These are phyloP conservation scores for Conticribra guillardii DNA, from an alignment of 108 stramenopile genomes.

Conservation along the genomic window DNA sequence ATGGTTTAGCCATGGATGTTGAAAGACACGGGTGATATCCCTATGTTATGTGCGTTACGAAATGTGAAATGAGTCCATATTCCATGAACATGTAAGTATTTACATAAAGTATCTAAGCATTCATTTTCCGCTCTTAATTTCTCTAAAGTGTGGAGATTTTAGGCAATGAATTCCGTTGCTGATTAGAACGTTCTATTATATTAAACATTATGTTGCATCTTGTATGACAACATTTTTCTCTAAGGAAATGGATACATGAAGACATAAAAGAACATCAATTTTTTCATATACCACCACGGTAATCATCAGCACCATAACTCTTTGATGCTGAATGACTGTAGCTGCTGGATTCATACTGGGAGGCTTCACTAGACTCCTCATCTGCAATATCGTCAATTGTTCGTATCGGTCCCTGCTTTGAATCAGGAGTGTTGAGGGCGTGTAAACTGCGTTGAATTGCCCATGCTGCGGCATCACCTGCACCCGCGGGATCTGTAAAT, in stretches of 20 bases:
- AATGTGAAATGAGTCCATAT: no score
- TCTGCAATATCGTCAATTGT: constrained; percentile 51
- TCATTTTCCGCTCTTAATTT: no score
- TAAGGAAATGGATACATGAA: constrained; percentile 8
- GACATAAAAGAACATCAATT: not conserved
- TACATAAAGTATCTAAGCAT: no score
- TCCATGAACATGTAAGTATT: no score
- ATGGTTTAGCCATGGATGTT: not conserved
- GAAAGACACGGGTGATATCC: not conserved
- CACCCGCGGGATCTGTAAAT: constrained; percentile 49
- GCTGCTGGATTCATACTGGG: constrained; percentile 48
- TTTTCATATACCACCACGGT: constrained; percentile 29
- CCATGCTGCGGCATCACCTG: constrained; percentile 88
- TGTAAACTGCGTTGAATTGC: constrained; percentile 79
- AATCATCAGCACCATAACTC: constrained; percentile 22
- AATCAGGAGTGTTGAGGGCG: constrained; percentile 43
- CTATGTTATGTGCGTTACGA: not conserved
- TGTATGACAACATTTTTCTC: no score
- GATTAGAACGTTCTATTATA: no score
- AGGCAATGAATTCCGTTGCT: no score
- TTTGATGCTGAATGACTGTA: constrained; percentile 36
- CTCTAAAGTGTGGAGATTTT: no score
- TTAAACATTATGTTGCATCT: no score
- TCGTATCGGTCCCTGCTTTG: constrained; percentile 11
- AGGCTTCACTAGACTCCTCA: constrained; percentile 42